A percentile compares a stretch with the other conserved stretches of the same genome.
Evolutionary conservation across 1,284 basidiomycete species (phyloP).

Genomic region (Irpex lacteus): DNA sequence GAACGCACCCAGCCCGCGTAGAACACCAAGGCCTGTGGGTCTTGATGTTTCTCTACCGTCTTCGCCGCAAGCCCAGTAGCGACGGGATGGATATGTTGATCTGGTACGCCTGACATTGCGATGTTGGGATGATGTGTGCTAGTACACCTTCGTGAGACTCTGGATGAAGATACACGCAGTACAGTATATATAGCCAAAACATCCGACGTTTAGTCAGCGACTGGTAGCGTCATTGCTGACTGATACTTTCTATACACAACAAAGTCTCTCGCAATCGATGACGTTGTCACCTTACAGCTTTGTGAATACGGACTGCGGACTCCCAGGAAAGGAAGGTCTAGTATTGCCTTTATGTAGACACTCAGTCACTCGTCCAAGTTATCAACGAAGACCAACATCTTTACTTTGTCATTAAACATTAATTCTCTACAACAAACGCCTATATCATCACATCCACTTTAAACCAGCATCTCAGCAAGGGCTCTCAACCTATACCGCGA

Average conservation of each 20-base stretch:
- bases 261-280: neutral
- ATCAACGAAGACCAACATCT: too few species aligned
- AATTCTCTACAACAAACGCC: neutral
- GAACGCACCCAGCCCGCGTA: constrained; percentile 56
- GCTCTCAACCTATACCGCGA: neutral
- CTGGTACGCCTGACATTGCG: constrained; percentile 29
- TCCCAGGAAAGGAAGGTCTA: neutral
- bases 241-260: neutral
- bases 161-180: neutral
- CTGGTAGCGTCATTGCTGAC: neutral
- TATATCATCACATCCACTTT: neutral
- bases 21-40: constrained; percentile 53
- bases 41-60: constrained; percentile 48
- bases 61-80: constrained; percentile 59
- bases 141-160: neutral
- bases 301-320: neutral
- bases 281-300: neutral
- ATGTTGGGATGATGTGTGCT: neutral
- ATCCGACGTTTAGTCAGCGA: neutral
- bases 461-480: neutral
- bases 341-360: neutral
- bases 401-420: neutral
- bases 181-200: neutral
- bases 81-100: constrained; percentile 46
- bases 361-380: neutral